A percentile compares a stretch with the other conserved stretches of the same genome.
Evolutionary conservation across 2,329 filamentous ascomycete genomes (phyloP).

Genomic region (Diaporthe aspalathi): DNA sequence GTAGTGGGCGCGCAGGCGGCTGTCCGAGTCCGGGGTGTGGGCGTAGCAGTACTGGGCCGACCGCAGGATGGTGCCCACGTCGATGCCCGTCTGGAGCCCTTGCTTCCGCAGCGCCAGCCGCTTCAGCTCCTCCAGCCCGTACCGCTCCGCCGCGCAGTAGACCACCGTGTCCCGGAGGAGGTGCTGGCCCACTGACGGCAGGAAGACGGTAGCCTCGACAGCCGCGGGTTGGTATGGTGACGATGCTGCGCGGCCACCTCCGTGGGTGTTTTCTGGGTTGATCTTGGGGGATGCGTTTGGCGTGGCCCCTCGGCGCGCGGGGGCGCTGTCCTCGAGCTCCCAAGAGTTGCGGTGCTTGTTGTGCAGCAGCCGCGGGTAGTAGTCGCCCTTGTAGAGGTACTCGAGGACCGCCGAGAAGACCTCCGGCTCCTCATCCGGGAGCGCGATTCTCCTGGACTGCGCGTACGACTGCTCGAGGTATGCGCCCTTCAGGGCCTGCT

Average conservation of each 20-base stretch:
- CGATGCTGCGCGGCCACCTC: slow-evolving; percentile 56
- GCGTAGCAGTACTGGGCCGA: slow-evolving; percentile 96
- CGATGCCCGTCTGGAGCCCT: slow-evolving; percentile 90
- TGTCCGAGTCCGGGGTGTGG: slow-evolving; percentile 93
- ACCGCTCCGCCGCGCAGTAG: slow-evolving; percentile 92
- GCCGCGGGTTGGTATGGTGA: slow-evolving; percentile 69
- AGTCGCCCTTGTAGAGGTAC: slow-evolving; percentile 97
- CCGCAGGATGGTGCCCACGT: slow-evolving; percentile 90
- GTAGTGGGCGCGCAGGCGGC: slow-evolving; percentile 93
- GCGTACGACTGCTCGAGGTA: slow-evolving; percentile 68
- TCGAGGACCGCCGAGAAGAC: slow-evolving; percentile 94
- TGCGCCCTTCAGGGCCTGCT: slow-evolving; percentile 75
- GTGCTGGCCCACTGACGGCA: slow-evolving; percentile 78
- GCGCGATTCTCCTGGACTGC: slow-evolving; percentile 82
- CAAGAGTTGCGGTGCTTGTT: slow-evolving; percentile 88
- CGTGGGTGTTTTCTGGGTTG: slow-evolving; percentile 49
- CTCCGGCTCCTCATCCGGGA: slow-evolving; percentile 83
- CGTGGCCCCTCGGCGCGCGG: slow-evolving; percentile 52
- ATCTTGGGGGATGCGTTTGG: slow-evolving; percentile 65
- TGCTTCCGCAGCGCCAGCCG: slow-evolving; percentile 92
- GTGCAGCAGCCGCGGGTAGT: slow-evolving; percentile 88
- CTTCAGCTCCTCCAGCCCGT: slow-evolving; percentile 93
- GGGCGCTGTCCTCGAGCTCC: slow-evolving; percentile 81
- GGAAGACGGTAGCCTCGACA: slow-evolving; percentile 81
- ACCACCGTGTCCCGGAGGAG: slow-evolving; percentile 93